Percentiles rank a stretch among this genome's conserved stretches.
Conservation (phyloP, 2,329 filamentous ascomycete genomes). For the Aspergillus sp. region DNA sequence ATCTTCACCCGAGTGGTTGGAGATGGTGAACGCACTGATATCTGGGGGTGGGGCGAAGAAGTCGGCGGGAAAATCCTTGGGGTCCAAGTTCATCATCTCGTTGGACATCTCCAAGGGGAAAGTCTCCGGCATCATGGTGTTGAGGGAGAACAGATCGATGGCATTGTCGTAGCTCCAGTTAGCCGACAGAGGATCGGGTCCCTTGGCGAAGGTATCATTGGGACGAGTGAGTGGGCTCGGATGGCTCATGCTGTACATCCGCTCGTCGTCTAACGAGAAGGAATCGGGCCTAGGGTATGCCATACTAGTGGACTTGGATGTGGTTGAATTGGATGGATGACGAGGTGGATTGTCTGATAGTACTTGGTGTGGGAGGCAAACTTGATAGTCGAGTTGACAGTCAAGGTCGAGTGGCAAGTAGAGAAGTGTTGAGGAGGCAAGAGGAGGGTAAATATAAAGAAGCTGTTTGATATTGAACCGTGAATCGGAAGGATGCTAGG, state of each 20-base stretch:
- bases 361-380: background rate
- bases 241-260: conserved; percentile 17
- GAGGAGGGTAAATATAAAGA: conserved; percentile 1
- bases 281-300: conserved; percentile 15
- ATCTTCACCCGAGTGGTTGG: conserved; percentile 32
- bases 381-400: background rate
- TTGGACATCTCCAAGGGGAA: conserved; percentile 35
- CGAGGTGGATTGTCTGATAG: background rate
- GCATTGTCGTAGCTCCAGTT: conserved; percentile 40
- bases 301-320: conserved; percentile 10
- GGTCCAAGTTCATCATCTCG: conserved; percentile 29
- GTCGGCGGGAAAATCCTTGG: conserved; percentile 35
- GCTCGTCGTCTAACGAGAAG: conserved; percentile 19
- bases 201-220: conserved; percentile 17
- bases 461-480: conserved; percentile 15
- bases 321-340: background rate
- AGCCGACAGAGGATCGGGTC: conserved; percentile 37
- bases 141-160: conserved; percentile 38
- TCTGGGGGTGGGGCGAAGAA: conserved; percentile 32
- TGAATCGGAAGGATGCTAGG: conserved; percentile 17
- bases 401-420: conserved; percentile 3
- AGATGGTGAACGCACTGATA: conserved; percentile 36
- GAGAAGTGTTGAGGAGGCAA: background rate
- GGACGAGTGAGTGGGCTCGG: conserved; percentile 16
- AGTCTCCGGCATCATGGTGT: conserved; percentile 34